phyloP scores from a whole-genome alignment of 2,329 filamentous ascomycete genomes.

The Graphilbum ipis-grandicollis region DNA sequence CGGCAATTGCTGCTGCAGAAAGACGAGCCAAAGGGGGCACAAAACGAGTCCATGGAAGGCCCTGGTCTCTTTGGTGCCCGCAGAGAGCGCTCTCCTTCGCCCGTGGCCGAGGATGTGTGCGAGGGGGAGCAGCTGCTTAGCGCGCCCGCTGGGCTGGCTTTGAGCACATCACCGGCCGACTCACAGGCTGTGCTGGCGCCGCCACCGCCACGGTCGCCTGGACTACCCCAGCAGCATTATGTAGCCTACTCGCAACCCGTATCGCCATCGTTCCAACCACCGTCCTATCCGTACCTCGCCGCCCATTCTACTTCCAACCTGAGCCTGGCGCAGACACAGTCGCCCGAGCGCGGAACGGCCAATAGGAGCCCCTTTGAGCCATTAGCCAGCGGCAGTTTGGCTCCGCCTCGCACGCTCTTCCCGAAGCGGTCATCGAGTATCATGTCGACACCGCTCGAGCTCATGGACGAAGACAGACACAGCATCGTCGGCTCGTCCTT shows the following conservation, averaged over 20 bases:
- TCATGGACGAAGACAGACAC: constrained; percentile 52
- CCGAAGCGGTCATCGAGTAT: constrained; percentile 40
- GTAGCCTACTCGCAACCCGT: background rate
- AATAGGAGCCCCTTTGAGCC: background rate
- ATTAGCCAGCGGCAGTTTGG: constrained; percentile 19
- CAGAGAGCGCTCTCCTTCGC: constrained; percentile 39
- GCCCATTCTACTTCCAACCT: constrained; percentile 6
- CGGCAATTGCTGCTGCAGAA: constrained; percentile 13
- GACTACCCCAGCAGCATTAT: background rate
- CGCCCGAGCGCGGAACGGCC: constrained; percentile 25
- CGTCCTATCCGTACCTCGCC: constrained; percentile 18
- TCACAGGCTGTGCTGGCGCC: background rate
- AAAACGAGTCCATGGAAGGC: constrained; percentile 19
- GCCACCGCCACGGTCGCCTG: background rate
- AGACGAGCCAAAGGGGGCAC: too few species aligned
- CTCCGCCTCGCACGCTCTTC: constrained; percentile 31
- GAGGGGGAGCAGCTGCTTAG: background rate
- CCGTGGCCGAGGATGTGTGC: constrained; percentile 15
- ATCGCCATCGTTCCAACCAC: background rate
- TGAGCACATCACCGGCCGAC: background rate
- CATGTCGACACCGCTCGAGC: constrained; percentile 44
- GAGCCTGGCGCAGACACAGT: constrained; percentile 13
- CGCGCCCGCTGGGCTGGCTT: background rate
- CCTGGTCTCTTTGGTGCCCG: constrained; percentile 31
- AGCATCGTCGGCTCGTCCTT: constrained; percentile 33